These are phyloP conservation scores for Aureobasidium subglaciale DNA, from an alignment of 2,329 filamentous ascomycete species.

Conservation along the genomic window DNA sequence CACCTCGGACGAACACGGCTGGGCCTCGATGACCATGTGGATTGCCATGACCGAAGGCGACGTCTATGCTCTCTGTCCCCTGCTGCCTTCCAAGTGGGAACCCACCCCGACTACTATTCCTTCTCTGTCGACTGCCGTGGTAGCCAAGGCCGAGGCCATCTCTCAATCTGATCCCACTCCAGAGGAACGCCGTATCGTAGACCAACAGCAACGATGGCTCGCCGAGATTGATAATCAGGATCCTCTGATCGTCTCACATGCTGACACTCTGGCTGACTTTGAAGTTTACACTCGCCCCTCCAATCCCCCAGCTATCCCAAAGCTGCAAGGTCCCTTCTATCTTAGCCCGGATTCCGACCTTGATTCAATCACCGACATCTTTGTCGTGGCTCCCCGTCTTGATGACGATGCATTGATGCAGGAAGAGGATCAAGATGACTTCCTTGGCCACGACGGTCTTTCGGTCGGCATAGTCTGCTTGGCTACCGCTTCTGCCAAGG, in stretches of 20 bases:
- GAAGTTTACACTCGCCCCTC: constrained; percentile 52
- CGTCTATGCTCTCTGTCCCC: constrained; percentile 84
- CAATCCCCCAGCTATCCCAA: constrained; percentile 49
- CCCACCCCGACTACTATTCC: constrained; percentile 65
- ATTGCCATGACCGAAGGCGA: constrained; percentile 92
- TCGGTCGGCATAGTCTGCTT: constrained; percentile 53
- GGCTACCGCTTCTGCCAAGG: constrained; percentile 46
- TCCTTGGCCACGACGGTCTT: constrained; percentile 40
- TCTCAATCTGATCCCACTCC: constrained; percentile 36
- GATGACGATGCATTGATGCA: constrained; percentile 47
- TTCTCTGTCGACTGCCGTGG: constrained; percentile 73
- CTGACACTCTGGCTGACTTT: constrained; percentile 35
- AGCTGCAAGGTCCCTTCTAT: constrained; percentile 56
- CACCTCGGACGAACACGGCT: constrained; percentile 55
- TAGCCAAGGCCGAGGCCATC: constrained; percentile 56
- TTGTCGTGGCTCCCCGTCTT: constrained; percentile 48
- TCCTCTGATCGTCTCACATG: constrained; percentile 33
- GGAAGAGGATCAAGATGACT: constrained; percentile 45
- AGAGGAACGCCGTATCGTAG: constrained; percentile 36
- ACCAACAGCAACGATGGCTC: constrained; percentile 55
- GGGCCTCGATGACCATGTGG: constrained; percentile 96
- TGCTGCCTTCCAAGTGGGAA: constrained; percentile 82
- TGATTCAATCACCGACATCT: constrained; percentile 54
- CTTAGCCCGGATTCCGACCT: constrained; percentile 45
- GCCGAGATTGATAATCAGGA: constrained; percentile 50